These are phyloP conservation scores for Kazachstania sp. DNA, from an alignment of 1,139 yeast genomes.

Conservation along the genomic window DNA sequence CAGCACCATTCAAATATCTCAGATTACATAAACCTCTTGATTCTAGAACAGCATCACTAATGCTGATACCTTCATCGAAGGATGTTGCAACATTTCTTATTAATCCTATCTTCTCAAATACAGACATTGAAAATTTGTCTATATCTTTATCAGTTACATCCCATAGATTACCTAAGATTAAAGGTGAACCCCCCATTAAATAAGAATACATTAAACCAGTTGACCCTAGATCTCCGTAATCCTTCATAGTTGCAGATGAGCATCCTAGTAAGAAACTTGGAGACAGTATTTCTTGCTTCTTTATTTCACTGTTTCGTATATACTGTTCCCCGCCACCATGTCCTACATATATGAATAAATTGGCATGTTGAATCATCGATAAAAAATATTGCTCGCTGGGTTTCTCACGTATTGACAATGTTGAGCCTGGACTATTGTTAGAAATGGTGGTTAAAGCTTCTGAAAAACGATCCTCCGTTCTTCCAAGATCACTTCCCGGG, in stretches of 20 bases:
- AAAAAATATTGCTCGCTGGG: constrained; percentile 51
- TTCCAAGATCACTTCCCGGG: constrained; percentile 68
- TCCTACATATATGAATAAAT: constrained; percentile 73
- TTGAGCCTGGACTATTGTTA: constrained; percentile 37
- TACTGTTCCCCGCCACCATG: constrained; percentile 95
- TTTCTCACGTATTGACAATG: constrained; percentile 42
- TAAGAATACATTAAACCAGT: constrained; percentile 72
- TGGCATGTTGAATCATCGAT: constrained; percentile 34
- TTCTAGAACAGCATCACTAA: constrained; percentile 39
- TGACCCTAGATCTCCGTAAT: constrained; percentile 58
- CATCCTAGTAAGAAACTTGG: constrained; percentile 84
- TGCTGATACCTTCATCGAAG: constrained; percentile 7
- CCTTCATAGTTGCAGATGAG: constrained; percentile 66
- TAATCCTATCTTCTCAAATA: constrained; percentile 59
- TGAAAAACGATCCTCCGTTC: constrained; percentile 59
- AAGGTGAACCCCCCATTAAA: constrained; percentile 70
- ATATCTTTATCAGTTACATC: constrained; percentile 96
- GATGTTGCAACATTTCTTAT: constrained; percentile 4
- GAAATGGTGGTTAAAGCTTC: constrained; percentile 34
- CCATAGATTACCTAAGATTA: constrained; percentile 85
- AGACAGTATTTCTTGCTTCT: constrained; percentile 41
- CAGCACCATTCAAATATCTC: constrained; percentile 66
- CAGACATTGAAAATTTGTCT: constrained; percentile 58
- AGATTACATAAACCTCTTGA: constrained; percentile 61
- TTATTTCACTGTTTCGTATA: constrained; percentile 44